Evolutionary conservation across 805 yeast genomes (phyloP), one percentile per base, ranked within the genome.

Genomic region (Zygoascus ofunaensis): DNA sequence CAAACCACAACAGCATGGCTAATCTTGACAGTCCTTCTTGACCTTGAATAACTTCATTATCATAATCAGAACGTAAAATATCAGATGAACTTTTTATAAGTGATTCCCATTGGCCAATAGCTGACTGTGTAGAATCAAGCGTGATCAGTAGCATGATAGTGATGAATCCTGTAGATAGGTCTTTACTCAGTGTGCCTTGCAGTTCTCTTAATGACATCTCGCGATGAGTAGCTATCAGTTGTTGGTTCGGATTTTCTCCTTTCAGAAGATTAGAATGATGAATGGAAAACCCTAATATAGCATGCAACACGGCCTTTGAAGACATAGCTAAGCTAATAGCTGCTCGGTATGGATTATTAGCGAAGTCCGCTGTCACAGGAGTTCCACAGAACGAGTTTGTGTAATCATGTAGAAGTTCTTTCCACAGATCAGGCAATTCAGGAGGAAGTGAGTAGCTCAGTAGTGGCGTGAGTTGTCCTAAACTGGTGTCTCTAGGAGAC

Each of bases 1-100:
- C 41, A 23, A 23, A 37, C 41, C 41, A 37, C n/a, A 37, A 4
- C 10, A 37, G 33, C 41, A 37, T 37, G 17, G 34, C 36, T 15
- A 34, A 15, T 17, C 19, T 7, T 7, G 41, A 23, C 5, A 24
- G 12, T 19, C 33, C 41, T 22, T 26, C 32, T 3, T 19, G 15
- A 8, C 23, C 12, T 37, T 37, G 33, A 19, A 37, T 12, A 24
- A 37, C 17, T 19, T 37, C 23, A 12, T 37, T 18, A 3, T 30
- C 33, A 4, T 36, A 20, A 12, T 14, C 23, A 15, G 23, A 15
- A n/a, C 24, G 10, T 18, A 24, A 22, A 18, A 26, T 7, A 8
- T 12, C 12, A 8, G 30, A 26, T 7, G 10, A 8, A 7, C 30
- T 26, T 12, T 26, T 7, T 8, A 26, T 26, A 7, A 26, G 12